Conservation (phyloP, 176 grass and related monocot species). For the Echinochloa phyllopogon region DNA sequence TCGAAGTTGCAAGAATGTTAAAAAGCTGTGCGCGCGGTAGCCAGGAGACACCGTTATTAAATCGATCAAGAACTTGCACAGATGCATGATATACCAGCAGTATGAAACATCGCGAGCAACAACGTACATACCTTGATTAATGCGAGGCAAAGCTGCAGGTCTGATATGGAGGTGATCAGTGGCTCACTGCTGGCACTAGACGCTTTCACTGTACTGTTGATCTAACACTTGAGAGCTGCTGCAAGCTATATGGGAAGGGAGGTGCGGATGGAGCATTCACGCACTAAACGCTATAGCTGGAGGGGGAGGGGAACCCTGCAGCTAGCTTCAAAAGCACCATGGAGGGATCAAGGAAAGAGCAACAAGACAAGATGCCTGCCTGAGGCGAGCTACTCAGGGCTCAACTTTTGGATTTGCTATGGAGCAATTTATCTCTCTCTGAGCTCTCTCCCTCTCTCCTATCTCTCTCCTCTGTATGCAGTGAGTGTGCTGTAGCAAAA, state of each 20-base stretch:
- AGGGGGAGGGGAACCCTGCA: conserved; percentile 1
- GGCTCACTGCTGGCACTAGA: neutral
- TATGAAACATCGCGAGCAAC: neutral
- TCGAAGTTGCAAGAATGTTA: neutral
- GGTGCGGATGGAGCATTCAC: conserved; percentile 32
- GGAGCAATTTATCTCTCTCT: conserved; percentile 25
- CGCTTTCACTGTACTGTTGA: conserved; percentile 30
- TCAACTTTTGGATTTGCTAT: conserved; percentile 50
- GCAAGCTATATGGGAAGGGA: conserved; percentile 9
- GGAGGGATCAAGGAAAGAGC: conserved; percentile 42
- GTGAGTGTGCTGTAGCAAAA: conserved; percentile 45
- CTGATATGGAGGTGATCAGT: neutral
- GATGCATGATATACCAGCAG: neutral
- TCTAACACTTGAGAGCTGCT: neutral
- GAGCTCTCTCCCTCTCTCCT: neutral
- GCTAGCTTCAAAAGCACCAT: conserved; percentile 42
- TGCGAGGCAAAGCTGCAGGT: conserved; percentile 12
- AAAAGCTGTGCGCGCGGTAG: neutral
- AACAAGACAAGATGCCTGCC: conserved; percentile 52
- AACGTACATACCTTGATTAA: conserved; percentile 39
- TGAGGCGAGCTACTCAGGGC: neutral
- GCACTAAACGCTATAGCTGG: conserved; percentile 36
- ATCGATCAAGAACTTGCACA: conserved; percentile 1
- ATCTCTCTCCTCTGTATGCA: neutral
- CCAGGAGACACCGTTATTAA: neutral